Base-by-base conservation (phyloP, 2,329 filamentous ascomycete species). In the Dothidotthia symphoricarpi region DNA sequence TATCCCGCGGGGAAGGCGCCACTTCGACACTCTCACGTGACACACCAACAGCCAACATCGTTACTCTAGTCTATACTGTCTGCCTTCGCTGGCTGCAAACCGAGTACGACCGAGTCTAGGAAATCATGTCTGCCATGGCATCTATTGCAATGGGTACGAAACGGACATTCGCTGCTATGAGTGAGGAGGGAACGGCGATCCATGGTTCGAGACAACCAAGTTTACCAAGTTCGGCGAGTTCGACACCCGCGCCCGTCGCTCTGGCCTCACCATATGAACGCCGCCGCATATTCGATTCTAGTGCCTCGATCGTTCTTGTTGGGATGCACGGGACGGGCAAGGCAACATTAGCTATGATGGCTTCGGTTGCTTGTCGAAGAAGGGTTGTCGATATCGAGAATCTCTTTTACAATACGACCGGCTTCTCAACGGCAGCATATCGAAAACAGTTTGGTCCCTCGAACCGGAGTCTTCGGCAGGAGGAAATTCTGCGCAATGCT, bases 271-370 rank as follows among this genome's bases (percentile, higher is more conserved):
- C 47, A 19, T 31, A 29, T 26, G 55, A 64, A 26, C 57, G 58
- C 4, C 47, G 53, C 37, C 68, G 53, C 27, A 58, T 62, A 12
- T 85, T 85, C 53, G 67, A 72, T 6, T 64, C 74, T 3, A 76
- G 85, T 69, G 81, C 83, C 2, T 87, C 85, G 1, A 80, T 90
- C 37, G 77, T 88, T 9, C 72, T 89, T 12, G 76, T 86, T 13
- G 85, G 86, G 1, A 81, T 87, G 36, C 80, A 83, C n/a, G 85
- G 85, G 9, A 79, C 82, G 4, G 86, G 86, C 9, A 89, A 89
- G 63, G 83, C 83, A 2, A 88, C 83, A 1, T 70, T 90, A 6
- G 85, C 82, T 6, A 77, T 89, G 34, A 87, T 90, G 47, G 82
- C 84, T 6, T 84, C 84, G 0, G 80, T 81, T 3, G 82, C 83